Conservation (phyloP, 2,329 filamentous ascomycete genomes). For the Penicillium brevicompactum region DNA sequence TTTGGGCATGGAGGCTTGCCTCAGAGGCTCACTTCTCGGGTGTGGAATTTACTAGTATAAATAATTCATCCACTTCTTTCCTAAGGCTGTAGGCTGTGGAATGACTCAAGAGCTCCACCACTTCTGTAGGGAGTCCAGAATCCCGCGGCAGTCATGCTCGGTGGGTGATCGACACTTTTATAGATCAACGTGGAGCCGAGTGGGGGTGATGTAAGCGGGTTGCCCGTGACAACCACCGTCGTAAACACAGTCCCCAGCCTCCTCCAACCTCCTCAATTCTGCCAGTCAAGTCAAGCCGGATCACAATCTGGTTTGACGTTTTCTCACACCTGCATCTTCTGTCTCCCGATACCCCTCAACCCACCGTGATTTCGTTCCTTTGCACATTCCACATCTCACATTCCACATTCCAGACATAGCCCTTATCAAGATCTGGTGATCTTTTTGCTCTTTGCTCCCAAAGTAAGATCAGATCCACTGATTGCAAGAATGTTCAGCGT, state of each 20-base stretch:
- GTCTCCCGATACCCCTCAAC: slow-evolving; percentile 12
- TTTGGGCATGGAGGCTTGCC: slow-evolving; percentile 1
- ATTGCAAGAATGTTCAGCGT: slow-evolving; percentile 7
- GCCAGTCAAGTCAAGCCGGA: slow-evolving; percentile 6
- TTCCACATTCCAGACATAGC: slow-evolving; percentile 7
- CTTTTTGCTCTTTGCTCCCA: slow-evolving; percentile 8
- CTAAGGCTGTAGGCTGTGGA: too few relatives aligned
- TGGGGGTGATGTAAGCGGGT: slow-evolving; percentile 30
- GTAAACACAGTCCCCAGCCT: slow-evolving; percentile 41
- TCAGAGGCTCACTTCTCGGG: not conserved
- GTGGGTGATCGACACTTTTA: slow-evolving; percentile 14
- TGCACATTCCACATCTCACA: slow-evolving; percentile 1
- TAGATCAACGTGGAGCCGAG: slow-evolving; percentile 1
- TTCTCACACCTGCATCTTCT: slow-evolving; percentile 7
- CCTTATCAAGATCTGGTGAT: slow-evolving; percentile 16
- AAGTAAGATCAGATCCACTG: slow-evolving; percentile 9
- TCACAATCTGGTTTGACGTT: slow-evolving; percentile 13
- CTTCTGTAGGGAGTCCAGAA: too few relatives aligned
- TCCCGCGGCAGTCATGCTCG: too few relatives aligned
- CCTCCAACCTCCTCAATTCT: slow-evolving; percentile 42
- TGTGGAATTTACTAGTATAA: slow-evolving; percentile 2
- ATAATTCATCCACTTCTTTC: not conserved
- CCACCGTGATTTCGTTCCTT: not conserved
- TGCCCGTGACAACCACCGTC: slow-evolving; percentile 25
- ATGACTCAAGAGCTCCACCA: too few relatives aligned